Conservation (phyloP, 805 yeast species). For the Huiozyma naganishii region DNA sequence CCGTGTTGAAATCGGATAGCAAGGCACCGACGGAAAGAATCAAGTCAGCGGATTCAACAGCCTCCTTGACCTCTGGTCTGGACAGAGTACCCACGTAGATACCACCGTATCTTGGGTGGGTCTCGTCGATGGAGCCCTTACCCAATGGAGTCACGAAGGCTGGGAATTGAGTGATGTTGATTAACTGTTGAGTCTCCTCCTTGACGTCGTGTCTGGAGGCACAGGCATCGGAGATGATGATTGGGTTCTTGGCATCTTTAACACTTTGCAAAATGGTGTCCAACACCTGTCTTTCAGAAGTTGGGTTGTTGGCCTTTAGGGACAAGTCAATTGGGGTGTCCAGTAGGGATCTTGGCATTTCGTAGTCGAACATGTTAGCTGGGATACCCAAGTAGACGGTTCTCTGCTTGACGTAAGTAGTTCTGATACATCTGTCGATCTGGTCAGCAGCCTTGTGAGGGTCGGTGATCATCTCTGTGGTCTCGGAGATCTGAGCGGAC, state of each 20-base stretch:
- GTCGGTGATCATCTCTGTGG: conserved; percentile 1
- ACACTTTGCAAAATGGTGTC: not conserved
- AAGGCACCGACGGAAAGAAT: conserved; percentile 5
- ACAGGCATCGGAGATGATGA: conserved; percentile 4
- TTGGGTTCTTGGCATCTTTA: conserved; percentile 2
- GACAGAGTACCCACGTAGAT: conserved; percentile 5
- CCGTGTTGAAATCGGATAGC: conserved; percentile 5
- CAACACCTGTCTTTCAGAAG: conserved; percentile 1
- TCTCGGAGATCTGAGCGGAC: conserved; percentile 2
- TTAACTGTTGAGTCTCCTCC: conserved; percentile 2
- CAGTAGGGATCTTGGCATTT: not conserved
- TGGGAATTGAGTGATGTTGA: conserved; percentile 4
- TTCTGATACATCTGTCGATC: conserved; percentile 2
- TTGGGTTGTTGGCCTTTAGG: conserved; percentile 1
- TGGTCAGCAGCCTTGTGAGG: not conserved
- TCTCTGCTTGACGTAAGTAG: conserved; percentile 2
- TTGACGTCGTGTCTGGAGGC: conserved; percentile 4
- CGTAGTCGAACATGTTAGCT: conserved; percentile 1
- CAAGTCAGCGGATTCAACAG: conserved; percentile 3
- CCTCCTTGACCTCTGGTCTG: conserved; percentile 1
- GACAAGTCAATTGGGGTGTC: conserved; percentile 2
- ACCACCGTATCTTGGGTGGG: conserved; percentile 5
- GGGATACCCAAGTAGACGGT: conserved; percentile 4
- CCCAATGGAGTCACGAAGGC: conserved; percentile 5
- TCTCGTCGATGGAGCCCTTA: conserved; percentile 4